Evolutionary conservation across 2,329 filamentous ascomycete species (phyloP), one percentile per base, ranked within the genome.

Genomic region (Dendryphion nanum): DNA sequence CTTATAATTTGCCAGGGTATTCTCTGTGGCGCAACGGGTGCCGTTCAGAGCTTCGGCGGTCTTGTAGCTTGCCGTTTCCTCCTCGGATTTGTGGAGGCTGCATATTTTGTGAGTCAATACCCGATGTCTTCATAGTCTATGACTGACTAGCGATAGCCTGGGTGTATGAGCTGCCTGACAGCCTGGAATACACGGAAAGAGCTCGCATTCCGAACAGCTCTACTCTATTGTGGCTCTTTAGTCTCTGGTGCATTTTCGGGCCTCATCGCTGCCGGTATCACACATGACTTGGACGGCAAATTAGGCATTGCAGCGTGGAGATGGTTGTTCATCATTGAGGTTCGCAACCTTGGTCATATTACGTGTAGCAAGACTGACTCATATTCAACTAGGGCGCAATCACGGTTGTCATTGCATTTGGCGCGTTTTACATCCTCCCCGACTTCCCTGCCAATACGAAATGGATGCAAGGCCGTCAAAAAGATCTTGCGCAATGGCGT

Each of bases 141-240:
- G 23, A 8, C 23, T 26, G n/a, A 26, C 23, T 8, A 26, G n/a
- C 8, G n/a, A 8, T 17, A 30, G 10, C 29, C 29, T n/a, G 29
- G 29, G 4, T 30, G 29, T 17, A 10, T 30, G 10, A 16, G 10
- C 8, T 13, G 10, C 16, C 3, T 33, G 3, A 19, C 16, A 10
- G 18, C 76, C 48, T 76, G 76, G 64, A 79, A 78, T 50, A 72
- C 73, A 17, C 67, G 70, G 6, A 70, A 74, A 4, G 77, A 81
- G 52, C 66, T 75, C 18, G 75, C 73, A 2, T 73, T 77, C 54
- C 76, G 79, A 7, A 74, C 84, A 53, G 73, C 75, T 0, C 69
- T 78, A 35, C 68, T 78, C 45, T 57, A 78, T 18, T 75, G 52
- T 54, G 79, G 40, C 1, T 30, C 34, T 4, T 23, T 37, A 10